Evolutionary conservation across 1,284 basidiomycete genomes (phyloP), one percentile per base, ranked within the genome.

Genomic region (Peniophora sp.): DNA sequence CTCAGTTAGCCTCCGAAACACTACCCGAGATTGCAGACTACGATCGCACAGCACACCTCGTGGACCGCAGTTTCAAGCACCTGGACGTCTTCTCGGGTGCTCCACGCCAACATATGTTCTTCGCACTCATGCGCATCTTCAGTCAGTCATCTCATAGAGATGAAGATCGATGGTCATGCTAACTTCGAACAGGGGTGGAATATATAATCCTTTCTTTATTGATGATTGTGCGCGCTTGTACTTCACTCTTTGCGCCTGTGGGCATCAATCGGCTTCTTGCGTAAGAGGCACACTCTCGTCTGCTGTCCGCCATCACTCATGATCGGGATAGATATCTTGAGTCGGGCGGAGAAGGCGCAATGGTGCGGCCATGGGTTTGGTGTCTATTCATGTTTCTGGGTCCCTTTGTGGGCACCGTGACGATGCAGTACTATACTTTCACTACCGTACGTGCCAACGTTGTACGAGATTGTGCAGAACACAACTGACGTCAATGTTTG

Each of bases 351-450:
- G 55, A 68, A 0, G 52, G 57, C 3, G 65, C 68, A 0, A 54
- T 58, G 2, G 63, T 76, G 24, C 64, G 67, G 5, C 75, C 77
- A 0, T 74, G 70, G 76, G 74, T 86, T 3, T 88, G 85, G 85
- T 75, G 87, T 45, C 47, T 68, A 2, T 69, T 74, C 62, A 68
- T 88, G 10, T 81, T 84, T 62, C 15, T 81, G 2, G 83, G 79
- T 3, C 83, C 83, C 0, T 58, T 75, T 5, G 24, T 69, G 23
- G 63, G 64, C 18, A 64, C 70, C 2, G 22, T 69, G 3, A 57
- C 60, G 0, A 62, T 67, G 49, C 69, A 83, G 51, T 72, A 70
- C 65, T 65, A 64, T 48, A 53, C 58, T 18, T 64, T 60, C 55
- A 58, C 57, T 42, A 56, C 60, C 10, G 73, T 60, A 44, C 44